Conservation (phyloP, 2,329 filamentous ascomycete species). For the Colletotrichum liaoningense region DNA sequence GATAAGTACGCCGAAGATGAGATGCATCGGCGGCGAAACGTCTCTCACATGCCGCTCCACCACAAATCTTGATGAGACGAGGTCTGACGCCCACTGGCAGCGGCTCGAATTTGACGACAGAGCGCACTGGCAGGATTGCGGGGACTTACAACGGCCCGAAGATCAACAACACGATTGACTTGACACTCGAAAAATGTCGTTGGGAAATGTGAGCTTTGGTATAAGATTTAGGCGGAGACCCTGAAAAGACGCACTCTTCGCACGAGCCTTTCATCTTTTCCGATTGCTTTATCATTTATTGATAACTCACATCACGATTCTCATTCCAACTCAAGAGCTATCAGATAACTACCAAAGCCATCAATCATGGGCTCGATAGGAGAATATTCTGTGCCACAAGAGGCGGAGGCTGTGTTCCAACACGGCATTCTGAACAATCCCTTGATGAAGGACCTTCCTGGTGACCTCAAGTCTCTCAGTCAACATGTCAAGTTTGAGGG, state of each 20-base stretch:
- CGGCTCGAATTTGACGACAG: not conserved
- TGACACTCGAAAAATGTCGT: not conserved
- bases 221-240: not conserved
- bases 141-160: not conserved
- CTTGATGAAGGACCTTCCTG: slow-evolving; percentile 16
- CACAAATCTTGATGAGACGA: not conserved
- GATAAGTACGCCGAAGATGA: not conserved
- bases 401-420: slow-evolving; percentile 26
- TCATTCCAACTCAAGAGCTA: not conserved
- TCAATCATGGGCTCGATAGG: slow-evolving; percentile 18
- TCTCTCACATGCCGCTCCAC: not conserved
- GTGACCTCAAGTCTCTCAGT: slow-evolving; percentile 19
- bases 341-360: not conserved
- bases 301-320: too few relatives aligned
- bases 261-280: not conserved
- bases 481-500: slow-evolving; percentile 54
- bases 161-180: not conserved
- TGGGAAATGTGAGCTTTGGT: not conserved
- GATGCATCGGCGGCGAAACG: not conserved
- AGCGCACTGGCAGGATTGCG: not conserved
- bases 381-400: slow-evolving; percentile 29
- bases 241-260: not conserved
- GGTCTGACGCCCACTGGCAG: not conserved
- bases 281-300: too few relatives aligned
- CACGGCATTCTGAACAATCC: slow-evolving; percentile 23